Evolutionary conservation across 2,329 filamentous ascomycete genomes (phyloP).

Genomic region (Cladorrhinum sp.): DNA sequence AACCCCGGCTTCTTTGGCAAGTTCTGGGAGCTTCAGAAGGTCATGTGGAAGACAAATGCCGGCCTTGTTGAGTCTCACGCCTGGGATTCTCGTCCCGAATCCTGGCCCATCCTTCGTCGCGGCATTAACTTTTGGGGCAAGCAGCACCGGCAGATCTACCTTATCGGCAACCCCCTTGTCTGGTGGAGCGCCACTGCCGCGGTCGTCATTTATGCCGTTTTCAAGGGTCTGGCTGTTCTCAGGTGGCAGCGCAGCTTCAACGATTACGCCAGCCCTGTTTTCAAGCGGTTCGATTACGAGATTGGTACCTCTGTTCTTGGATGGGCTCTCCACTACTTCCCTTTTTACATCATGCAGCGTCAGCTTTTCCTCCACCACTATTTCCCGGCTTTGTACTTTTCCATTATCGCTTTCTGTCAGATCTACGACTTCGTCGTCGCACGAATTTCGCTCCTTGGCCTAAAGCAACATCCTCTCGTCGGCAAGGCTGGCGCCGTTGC

Average conservation of each 20-base stretch:
- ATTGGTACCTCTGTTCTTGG: conserved; percentile 85
- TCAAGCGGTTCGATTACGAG: conserved; percentile 98
- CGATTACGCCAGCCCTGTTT: conserved; percentile 77
- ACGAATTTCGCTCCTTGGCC: conserved; percentile 65
- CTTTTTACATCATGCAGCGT: conserved; percentile 96
- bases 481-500: conserved; percentile 70
- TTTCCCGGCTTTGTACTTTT: conserved; percentile 95
- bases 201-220: conserved; percentile 70
- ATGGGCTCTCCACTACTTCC: conserved; percentile 98
- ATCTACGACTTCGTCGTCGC: conserved; percentile 80
- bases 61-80: conserved; percentile 94
- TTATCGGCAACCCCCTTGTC: conserved; percentile 89
- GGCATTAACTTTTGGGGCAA: conserved; percentile 99
- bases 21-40: conserved; percentile 94
- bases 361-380: conserved; percentile 99
- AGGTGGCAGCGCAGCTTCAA: conserved; percentile 92
- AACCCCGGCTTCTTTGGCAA: conserved; percentile 95
- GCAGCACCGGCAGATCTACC: conserved; percentile 90
- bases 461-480: conserved; percentile 67
- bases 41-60: conserved; percentile 99
- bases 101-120: conserved; percentile 87
- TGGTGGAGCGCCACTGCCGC: conserved; percentile 88
- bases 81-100: conserved; percentile 92
- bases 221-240: conserved; percentile 84
- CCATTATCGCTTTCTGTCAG: conserved; percentile 83